Conservation (phyloP, 1,139 yeast genomes). For the Suhomyces atakaporum region DNA sequence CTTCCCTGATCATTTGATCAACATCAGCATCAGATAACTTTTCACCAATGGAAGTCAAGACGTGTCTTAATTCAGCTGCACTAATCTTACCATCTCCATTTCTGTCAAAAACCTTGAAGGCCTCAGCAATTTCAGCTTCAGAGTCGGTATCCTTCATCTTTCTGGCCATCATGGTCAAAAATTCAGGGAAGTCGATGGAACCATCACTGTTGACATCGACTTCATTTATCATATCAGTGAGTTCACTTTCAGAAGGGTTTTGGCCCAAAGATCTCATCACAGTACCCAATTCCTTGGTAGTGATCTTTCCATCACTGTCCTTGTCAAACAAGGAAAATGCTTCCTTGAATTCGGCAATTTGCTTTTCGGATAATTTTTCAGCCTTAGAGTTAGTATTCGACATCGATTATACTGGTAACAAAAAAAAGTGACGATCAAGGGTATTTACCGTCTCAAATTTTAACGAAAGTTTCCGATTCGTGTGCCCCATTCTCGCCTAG, state of each 20-base stretch:
- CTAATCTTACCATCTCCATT: slow-evolving; percentile 97
- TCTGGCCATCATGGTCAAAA: slow-evolving; percentile 86
- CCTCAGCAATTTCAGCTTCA: slow-evolving; percentile 96
- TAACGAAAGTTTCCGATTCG: background rate
- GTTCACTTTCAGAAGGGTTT: slow-evolving; percentile 94
- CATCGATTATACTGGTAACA: background rate
- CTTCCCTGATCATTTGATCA: slow-evolving; percentile 94
- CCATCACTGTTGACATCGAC: slow-evolving; percentile 96
- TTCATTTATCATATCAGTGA: slow-evolving; percentile 94
- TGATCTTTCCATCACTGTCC: slow-evolving; percentile 94
- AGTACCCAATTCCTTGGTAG: slow-evolving; percentile 93
- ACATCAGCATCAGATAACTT: slow-evolving; percentile 94
- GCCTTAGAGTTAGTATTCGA: slow-evolving; percentile 42
- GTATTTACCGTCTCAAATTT: slow-evolving; percentile 2
- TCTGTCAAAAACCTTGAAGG: slow-evolving; percentile 90
- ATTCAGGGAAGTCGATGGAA: slow-evolving; percentile 87
- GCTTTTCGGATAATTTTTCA: slow-evolving; percentile 91
- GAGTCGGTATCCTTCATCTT: slow-evolving; percentile 95
- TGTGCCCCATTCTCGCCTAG: slow-evolving; percentile 3
- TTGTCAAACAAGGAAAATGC: slow-evolving; percentile 96
- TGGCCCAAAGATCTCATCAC: slow-evolving; percentile 98
- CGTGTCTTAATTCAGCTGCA: slow-evolving; percentile 95
- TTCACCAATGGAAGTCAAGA: slow-evolving; percentile 52
- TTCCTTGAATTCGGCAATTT: slow-evolving; percentile 94
- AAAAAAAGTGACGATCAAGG: slow-evolving; percentile 1